Evolutionary conservation across 2,329 filamentous ascomycete genomes (phyloP).

Genomic region (Raffaelea arxii): DNA sequence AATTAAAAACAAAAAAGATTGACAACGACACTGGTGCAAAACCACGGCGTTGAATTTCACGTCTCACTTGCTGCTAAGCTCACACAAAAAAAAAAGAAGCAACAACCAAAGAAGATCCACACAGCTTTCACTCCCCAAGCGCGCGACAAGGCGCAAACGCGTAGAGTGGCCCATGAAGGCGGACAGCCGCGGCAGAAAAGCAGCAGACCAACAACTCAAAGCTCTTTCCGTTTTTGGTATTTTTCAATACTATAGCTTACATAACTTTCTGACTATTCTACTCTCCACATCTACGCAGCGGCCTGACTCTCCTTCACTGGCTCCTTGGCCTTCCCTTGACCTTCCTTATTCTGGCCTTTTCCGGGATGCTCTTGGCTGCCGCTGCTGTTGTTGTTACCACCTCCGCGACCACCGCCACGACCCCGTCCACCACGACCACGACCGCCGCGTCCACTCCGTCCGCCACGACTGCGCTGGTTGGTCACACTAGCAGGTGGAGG

Average conservation of each 20-base stretch:
- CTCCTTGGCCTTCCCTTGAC: no score
- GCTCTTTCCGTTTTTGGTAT: no score
- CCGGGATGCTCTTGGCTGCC: background rate
- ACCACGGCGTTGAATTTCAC: no score
- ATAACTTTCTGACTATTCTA: no score
- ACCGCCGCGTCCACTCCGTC: slow-evolving; percentile 28
- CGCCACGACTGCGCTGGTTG: slow-evolving; percentile 15
- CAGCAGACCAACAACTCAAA: no score
- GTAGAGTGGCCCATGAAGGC: slow-evolving; percentile 9
- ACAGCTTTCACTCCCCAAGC: no score
- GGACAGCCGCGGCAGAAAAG: slow-evolving; percentile 4
- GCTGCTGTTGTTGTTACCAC: slow-evolving; percentile 23
- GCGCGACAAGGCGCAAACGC: slow-evolving; percentile 1
- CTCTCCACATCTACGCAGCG: background rate
- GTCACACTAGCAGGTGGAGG: slow-evolving; percentile 52
- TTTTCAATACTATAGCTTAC: no score
- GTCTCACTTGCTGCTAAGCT: no score
- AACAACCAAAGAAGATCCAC: no score
- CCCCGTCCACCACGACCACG: slow-evolving; percentile 31
- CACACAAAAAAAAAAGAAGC: background rate
- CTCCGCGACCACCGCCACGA: slow-evolving; percentile 24
- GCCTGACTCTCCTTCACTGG: no score
- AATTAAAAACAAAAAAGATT: no score
- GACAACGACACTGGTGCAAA: no score
- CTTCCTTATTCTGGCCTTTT: background rate